Percentiles rank a stretch among this genome's conserved stretches.
Conservation (phyloP, 345 rosid genomes). For the Schrenkiella parvula region DNA sequence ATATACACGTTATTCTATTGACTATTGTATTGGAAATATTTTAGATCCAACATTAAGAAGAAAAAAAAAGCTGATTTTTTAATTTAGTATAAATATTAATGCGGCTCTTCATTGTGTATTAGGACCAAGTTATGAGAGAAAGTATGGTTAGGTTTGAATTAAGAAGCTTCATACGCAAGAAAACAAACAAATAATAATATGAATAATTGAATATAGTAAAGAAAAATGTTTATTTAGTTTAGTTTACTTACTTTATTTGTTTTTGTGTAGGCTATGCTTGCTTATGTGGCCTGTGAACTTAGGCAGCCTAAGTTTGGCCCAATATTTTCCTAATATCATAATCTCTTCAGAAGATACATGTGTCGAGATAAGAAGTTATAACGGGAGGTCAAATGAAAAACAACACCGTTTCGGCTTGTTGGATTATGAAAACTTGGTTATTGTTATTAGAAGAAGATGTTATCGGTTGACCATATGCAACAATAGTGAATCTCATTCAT, state of each 20-base stretch:
- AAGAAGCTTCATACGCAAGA: slow-evolving; percentile 10
- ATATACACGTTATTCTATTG: slow-evolving; percentile 8
- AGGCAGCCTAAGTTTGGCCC: neutral
- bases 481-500: too few relatives aligned
- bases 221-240: neutral
- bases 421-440: too few relatives aligned
- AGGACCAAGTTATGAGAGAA: slow-evolving; percentile 14
- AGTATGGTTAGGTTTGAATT: neutral
- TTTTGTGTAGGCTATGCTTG: neutral
- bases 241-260: neutral
- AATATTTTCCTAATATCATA: neutral
- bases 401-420: too few relatives aligned
- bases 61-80: neutral
- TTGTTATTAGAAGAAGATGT: too few relatives aligned
- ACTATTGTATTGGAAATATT: neutral
- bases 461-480: too few relatives aligned
- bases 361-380: neutral
- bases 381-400: neutral
- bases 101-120: slow-evolving; percentile 20
- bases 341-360: neutral
- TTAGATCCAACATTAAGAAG: neutral
- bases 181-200: neutral
- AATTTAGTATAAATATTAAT: neutral
- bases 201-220: neutral
- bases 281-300: neutral